These are phyloP conservation scores for Russula sp. DNA, from an alignment of 768 basidiomycete species.

Conservation along the genomic window DNA sequence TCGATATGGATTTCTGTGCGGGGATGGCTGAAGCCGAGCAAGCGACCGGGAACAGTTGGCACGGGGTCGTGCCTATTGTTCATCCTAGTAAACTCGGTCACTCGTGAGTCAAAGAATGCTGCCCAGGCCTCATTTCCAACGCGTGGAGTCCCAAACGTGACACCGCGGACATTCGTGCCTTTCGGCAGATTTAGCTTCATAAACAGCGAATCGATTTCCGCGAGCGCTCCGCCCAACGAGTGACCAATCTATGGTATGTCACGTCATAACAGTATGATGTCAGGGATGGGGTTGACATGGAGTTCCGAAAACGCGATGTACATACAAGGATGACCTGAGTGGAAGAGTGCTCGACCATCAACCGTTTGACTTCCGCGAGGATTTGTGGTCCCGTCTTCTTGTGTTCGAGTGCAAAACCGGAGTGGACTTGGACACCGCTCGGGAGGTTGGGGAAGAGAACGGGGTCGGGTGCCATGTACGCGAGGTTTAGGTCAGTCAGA, in stretches of 20 bases:
- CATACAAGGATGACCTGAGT: neutral
- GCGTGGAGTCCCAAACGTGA: neutral
- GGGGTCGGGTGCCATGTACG: constrained; percentile 3
- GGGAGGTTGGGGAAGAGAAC: neutral
- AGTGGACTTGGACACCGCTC: neutral
- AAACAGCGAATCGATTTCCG: neutral
- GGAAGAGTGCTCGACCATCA: neutral
- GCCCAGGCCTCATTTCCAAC: neutral
- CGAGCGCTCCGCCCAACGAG: neutral
- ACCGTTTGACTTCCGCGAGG: neutral
- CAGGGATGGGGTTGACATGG: neutral
- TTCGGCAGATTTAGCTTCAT: neutral
- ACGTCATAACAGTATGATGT: no score
- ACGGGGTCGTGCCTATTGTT: neutral
- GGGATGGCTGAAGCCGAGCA: neutral
- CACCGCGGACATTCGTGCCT: neutral
- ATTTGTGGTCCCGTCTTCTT: neutral
- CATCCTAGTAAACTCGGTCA: neutral
- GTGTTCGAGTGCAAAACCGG: neutral
- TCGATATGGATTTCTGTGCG: neutral
- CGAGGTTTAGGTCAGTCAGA: constrained; percentile 12
- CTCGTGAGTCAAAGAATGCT: neutral
- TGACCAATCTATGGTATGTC: neutral
- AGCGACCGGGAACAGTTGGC: neutral
- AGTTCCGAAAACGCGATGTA: neutral